Evolutionary conservation across 495 filamentous ascomycete species (phyloP), one percentile per base, ranked within the genome.

Genomic region (Gamarada debralockiae): DNA sequence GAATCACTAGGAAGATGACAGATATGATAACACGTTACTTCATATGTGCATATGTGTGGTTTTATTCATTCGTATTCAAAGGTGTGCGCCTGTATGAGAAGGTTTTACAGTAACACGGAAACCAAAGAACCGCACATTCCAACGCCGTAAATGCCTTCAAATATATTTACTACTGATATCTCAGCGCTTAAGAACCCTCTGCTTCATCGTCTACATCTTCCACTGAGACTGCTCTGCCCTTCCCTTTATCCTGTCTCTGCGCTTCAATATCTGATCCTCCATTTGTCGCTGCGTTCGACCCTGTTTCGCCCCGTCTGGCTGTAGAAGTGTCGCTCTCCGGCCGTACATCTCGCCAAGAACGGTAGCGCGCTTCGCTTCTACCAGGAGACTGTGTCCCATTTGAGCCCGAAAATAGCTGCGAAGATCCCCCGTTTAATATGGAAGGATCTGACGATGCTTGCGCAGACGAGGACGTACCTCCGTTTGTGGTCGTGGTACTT

Each of bases 161-260:
- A 45, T 36, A 37, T 14, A 45, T 21, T 36, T 43, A 43, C 33
- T n/a, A n/a, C 20, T 21, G 25, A n/a, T 14, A 48, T 29, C 15
- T 6, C 3, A 14, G 8, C 15, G 17, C 27, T 25, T 37, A 46
- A 3, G 18, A 1, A 15, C 42, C 34, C n/a, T 55, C 43, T 3
- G 31, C 56, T 17, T 59, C 57, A 36, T 63, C 60, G 34, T 43
- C 51, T 5, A 39, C 37, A 42, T 63, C 60, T 39, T 63, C 60
- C 14, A 63, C 57, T 18, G 57, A 60, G 7, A 50, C 53, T 33
- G 57, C 50, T 34, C 44, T 60, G 7, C 34, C 52, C 37, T 59
- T 62, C 12, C 53, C 56, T 27, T 56, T 62, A 21, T 48, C 50
- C 43, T 34, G 5, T 8, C 40, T 50, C 6, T 23, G 27, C 15